Evolutionary conservation across 306 rosid genomes (phyloP), one percentile per base, ranked within the genome.

Genomic region (Prunus mume): DNA sequence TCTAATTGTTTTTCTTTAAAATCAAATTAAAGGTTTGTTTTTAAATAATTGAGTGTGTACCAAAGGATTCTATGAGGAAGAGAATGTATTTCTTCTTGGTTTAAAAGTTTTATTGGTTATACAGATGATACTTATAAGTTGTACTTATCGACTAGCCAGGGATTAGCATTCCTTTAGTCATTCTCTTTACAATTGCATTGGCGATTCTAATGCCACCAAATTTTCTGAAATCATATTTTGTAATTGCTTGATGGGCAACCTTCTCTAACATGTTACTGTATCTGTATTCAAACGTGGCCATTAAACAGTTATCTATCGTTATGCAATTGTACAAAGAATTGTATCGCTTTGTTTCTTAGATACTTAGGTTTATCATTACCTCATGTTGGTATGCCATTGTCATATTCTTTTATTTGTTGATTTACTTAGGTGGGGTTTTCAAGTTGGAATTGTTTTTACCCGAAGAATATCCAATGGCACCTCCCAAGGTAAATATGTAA

Each of bases 391-490:
- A 55, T 69, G 77, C 13, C 55, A 43, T 11, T 7, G 28, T 52
- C 10, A 19, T n/a, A 50, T 50, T 41, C 47, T 15, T 19, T n/a
- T 73, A 22, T 11, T n/a, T 57, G n/a, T 69, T 70, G 6, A 43
- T 67, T 58, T 73, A 38, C 50, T 24, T 73, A 82, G 85, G 85
- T 56, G 85, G 85, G 34, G 85, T 77, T 55, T 82, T 82, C 82
- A 77, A 77, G 71, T 77, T 82, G 85, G 85, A 82, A 54, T 57
- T 82, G 52, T 82, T 77, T 77, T 73, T 82, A 66, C 85, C 85
- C 9, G 85, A 82, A 82, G 85, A 82, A 69, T 82, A 82, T 73
- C 85, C 85, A 62, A 82, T 82, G 85, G 79, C 85, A 45, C 82
- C 85, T 72, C 82, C 85, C 30, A 82, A 77, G 85, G 85, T 82